Conservation (phyloP, 2,329 filamentous ascomycete species). For the Clonostachys solani region DNA sequence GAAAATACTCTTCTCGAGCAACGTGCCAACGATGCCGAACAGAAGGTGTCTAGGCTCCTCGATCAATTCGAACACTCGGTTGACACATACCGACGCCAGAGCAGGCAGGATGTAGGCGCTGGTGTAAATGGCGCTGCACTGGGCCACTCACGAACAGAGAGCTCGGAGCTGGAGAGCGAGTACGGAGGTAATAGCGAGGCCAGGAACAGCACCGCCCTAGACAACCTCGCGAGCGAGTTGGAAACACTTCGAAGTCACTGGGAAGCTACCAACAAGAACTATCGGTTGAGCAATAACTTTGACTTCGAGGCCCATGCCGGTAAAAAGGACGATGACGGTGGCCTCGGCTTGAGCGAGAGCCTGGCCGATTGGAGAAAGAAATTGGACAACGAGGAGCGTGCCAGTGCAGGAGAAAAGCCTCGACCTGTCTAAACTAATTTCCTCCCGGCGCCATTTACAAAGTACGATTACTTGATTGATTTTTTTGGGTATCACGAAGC, state of each 20-base stretch:
- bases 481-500: slow-evolving; percentile 16
- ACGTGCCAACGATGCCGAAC: slow-evolving; percentile 84
- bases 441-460: too few species aligned
- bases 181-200: slow-evolving; percentile 51
- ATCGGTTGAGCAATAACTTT: slow-evolving; percentile 83
- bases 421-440: slow-evolving; percentile 6
- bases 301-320: slow-evolving; percentile 55
- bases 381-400: slow-evolving; percentile 51
- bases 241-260: slow-evolving; percentile 88
- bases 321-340: slow-evolving; percentile 39
- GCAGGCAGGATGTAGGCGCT: slow-evolving; percentile 44
- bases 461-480: neutral
- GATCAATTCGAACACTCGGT: slow-evolving; percentile 94
- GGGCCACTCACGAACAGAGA: slow-evolving; percentile 47
- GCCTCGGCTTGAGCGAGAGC: slow-evolving; percentile 60
- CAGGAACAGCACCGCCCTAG: slow-evolving; percentile 66
- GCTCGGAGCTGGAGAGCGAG: slow-evolving; percentile 57
- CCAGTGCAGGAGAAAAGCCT: slow-evolving; percentile 14
- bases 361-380: slow-evolving; percentile 77
- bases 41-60: slow-evolving; percentile 86
- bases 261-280: slow-evolving; percentile 95
- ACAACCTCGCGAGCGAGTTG: slow-evolving; percentile 87
- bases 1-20: slow-evolving; percentile 80
- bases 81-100: slow-evolving; percentile 85
- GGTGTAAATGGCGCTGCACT: slow-evolving; percentile 27